Percentiles rank a stretch among this genome's conserved stretches.
phyloP scores from a whole-genome alignment of 768 basidiomycete species.

The Suillus clintonianus region DNA sequence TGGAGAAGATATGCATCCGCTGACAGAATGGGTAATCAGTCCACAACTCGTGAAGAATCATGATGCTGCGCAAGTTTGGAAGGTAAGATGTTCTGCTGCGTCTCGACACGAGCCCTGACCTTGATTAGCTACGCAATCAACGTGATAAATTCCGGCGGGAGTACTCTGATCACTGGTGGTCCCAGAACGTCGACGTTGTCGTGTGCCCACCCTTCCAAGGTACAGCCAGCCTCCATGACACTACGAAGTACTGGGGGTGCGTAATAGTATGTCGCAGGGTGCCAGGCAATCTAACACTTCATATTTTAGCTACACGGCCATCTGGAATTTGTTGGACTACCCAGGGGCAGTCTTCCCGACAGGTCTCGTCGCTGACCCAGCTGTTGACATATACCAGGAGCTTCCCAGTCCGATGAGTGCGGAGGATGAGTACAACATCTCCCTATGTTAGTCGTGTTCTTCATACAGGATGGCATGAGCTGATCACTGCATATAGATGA shows the following conservation, averaged over 20 bases:
- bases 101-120: conserved; percentile 17
- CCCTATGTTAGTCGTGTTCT: conserved; percentile 17
- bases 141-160: conserved; percentile 36
- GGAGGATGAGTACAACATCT: conserved; percentile 20
- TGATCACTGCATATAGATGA: conserved; percentile 21
- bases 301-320: conserved; percentile 37
- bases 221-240: conserved; percentile 40
- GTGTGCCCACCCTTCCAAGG: conserved; percentile 38
- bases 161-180: conserved; percentile 40
- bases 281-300: conserved; percentile 38
- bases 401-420: conserved; percentile 13
- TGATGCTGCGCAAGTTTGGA: conserved; percentile 27
- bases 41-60: conserved; percentile 27
- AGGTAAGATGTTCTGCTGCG: conserved; percentile 24
- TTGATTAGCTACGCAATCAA: conserved; percentile 24
- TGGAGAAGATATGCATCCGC: conserved; percentile 38
- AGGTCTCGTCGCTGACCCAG: conserved; percentile 32
- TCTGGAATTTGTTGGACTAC: conserved; percentile 48
- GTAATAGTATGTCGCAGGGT: conserved; percentile 13
- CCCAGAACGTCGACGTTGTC: conserved; percentile 41
- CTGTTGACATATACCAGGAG: conserved; percentile 20
- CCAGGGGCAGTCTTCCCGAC: conserved; percentile 47
- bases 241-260: conserved; percentile 36
- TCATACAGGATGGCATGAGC: background rate
- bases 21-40: conserved; percentile 39